Evolutionary conservation across 345 rosid genomes (phyloP), one percentile per base, ranked within the genome.

Genomic region (Physaria fendleri): DNA sequence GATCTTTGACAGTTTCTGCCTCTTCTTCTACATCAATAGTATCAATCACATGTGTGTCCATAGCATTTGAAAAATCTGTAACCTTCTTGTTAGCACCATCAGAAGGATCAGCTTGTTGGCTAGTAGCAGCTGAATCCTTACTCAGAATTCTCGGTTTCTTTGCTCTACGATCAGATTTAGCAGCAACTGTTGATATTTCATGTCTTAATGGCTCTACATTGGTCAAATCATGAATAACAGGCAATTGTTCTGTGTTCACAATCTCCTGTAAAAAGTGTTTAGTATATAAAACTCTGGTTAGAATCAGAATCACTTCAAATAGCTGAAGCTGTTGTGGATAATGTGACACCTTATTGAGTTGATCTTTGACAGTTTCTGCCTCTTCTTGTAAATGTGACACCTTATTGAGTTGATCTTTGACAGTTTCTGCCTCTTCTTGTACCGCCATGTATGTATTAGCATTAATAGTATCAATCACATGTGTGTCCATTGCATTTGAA

Each of bases 1-100:
- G 62, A 37, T 68, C 66, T 59, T 44, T 44, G 17, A 50, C 59
- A 47, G 54, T 44, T 52, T 11, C 48, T 60, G 48, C 20, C 14
- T 34, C 68, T 12, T 37, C 10, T 37, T 41, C 25, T 68, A 11
- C 61, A 59, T 41, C 47, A 0, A 12, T 23, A 25, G 56, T 22
- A 33, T 57, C 58, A 29, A 30, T 16, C 65, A 66, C 35, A 2
- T 47, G 30, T 25, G 34, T 59, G 60, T 42, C 25, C 47, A 13
- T 59, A 59, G 41, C 54, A n/a, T 33, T 6, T 25, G 66, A 41
- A 9, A n/a, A n/a, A 9, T 43, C 56, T 21, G 29, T 41, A 61
- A 21, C 43, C 68, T 60, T 69, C 68, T 61, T 60, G 50, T 37
- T 53, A 53, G 59, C 53, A 40, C 41, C 59, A 58, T 23, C 29